phyloP scores from a whole-genome alignment of 179 eudicot species.

The Beta corolliflora region DNA sequence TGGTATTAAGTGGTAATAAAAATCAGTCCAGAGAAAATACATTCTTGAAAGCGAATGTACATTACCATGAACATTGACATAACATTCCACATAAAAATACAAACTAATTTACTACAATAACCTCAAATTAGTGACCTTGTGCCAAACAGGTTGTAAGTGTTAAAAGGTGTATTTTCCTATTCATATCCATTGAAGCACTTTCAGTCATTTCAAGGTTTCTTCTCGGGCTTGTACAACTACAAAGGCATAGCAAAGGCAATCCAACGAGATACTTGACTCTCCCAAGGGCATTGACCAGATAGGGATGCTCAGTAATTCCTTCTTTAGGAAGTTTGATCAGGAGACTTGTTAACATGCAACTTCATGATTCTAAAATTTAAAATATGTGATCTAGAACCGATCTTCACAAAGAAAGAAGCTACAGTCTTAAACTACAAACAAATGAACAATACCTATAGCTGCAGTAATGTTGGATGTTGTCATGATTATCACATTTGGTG shows the following conservation, averaged over 20 bases:
- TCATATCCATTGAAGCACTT: not conserved
- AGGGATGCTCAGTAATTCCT: not conserved
- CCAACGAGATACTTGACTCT: not conserved
- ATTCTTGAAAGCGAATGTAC: not conserved
- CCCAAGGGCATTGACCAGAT: not conserved
- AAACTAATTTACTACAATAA: not conserved
- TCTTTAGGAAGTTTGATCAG: not conserved
- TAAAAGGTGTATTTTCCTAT: not conserved
- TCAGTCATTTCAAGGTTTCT: not conserved
- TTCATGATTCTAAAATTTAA: not conserved
- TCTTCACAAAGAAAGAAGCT: not conserved
- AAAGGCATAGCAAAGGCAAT: not conserved
- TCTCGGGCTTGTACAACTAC: not conserved
- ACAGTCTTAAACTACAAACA: constrained; percentile 1
- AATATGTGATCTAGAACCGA: not conserved
- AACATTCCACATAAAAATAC: not conserved
- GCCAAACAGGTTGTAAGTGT: not conserved
- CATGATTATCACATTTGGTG: constrained; percentile 89
- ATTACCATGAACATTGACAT: not conserved
- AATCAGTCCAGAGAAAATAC: not conserved
- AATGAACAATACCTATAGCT: constrained; percentile 71
- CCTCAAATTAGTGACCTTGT: not conserved
- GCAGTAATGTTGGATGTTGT: constrained; percentile 98
- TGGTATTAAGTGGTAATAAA: not conserved
- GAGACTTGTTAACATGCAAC: not conserved